Conservation (phyloP, 208 protist species). For the Tritrichomonas foetus region DNA sequence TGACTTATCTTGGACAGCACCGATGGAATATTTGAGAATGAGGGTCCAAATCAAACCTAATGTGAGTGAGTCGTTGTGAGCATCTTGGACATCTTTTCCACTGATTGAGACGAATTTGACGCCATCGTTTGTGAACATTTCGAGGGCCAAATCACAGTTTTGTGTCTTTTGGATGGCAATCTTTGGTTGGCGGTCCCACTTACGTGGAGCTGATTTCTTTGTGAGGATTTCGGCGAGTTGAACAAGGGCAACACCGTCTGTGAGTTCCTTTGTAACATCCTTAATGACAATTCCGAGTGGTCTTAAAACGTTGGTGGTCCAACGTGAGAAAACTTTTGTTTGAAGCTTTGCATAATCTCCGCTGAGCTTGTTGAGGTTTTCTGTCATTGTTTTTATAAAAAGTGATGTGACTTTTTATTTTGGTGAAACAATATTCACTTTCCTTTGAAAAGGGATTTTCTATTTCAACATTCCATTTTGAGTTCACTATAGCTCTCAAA, state of each 20-base stretch:
- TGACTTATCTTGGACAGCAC: no score
- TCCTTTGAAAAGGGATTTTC: no score
- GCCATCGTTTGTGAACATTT: neutral
- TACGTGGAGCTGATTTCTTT: neutral
- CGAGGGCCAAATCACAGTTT: neutral
- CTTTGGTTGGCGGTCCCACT: neutral
- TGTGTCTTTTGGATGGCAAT: neutral
- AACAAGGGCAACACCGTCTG: neutral
- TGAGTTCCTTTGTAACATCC: neutral
- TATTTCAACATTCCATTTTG: no score
- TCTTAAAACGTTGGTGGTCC: neutral
- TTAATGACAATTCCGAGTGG: neutral
- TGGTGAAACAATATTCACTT: no score
- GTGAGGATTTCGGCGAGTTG: neutral
- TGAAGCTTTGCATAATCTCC: neutral
- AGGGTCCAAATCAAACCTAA: neutral
- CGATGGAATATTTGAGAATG: constrained; percentile 17
- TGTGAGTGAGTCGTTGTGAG: neutral
- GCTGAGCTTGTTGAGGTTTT: no score
- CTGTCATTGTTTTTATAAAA: neutral
- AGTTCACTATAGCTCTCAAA: no score
- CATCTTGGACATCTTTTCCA: neutral
- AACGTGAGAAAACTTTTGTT: constrained; percentile 35
- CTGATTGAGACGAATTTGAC: neutral
- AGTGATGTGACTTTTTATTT: no score